Conservation (phyloP, 495 filamentous ascomycete species). For the Aspergillus bridgeri region DNA sequence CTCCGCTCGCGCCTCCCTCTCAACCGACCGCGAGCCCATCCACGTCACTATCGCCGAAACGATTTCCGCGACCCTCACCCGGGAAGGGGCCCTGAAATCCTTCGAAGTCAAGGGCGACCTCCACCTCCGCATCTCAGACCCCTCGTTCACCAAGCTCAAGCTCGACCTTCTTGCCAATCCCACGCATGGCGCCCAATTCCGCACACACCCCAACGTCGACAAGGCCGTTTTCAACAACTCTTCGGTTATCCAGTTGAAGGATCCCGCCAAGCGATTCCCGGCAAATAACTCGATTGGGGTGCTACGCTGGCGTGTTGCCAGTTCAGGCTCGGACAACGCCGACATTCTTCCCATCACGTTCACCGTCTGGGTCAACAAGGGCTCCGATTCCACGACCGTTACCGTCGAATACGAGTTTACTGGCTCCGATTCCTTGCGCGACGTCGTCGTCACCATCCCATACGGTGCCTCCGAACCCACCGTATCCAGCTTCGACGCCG, state of each 20-base stretch:
- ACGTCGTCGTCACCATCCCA: conserved; percentile 84
- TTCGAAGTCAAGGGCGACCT: conserved; percentile 89
- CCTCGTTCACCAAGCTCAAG: conserved; percentile 81
- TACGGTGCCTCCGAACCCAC: conserved; percentile 77
- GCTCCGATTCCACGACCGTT: conserved; percentile 72
- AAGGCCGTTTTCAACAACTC: conserved; percentile 72
- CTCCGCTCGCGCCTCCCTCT: conserved; percentile 59
- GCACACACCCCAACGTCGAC: conserved; percentile 94
- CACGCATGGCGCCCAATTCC: conserved; percentile 78
- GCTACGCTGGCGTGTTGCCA: conserved; percentile 78
- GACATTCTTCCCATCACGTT: conserved; percentile 82
- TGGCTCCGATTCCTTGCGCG: conserved; percentile 68
- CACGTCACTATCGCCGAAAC: conserved; percentile 83
- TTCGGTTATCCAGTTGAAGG: conserved; percentile 80
- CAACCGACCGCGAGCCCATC: conserved; percentile 72
- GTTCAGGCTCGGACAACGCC: conserved; percentile 67
- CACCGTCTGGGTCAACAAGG: conserved; percentile 92
- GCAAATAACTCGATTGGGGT: conserved; percentile 86
- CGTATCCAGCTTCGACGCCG: conserved; percentile 88
- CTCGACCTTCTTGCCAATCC: conserved; percentile 71
- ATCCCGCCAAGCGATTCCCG: conserved; percentile 80
- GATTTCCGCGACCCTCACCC: conserved; percentile 80
- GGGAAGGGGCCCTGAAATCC: conserved; percentile 78
- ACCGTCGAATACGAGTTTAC: conserved; percentile 94
- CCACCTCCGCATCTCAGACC: conserved; percentile 81